These are phyloP conservation scores for Botrytis porri DNA, from an alignment of 2,329 filamentous ascomycete species.

Conservation along the genomic window DNA sequence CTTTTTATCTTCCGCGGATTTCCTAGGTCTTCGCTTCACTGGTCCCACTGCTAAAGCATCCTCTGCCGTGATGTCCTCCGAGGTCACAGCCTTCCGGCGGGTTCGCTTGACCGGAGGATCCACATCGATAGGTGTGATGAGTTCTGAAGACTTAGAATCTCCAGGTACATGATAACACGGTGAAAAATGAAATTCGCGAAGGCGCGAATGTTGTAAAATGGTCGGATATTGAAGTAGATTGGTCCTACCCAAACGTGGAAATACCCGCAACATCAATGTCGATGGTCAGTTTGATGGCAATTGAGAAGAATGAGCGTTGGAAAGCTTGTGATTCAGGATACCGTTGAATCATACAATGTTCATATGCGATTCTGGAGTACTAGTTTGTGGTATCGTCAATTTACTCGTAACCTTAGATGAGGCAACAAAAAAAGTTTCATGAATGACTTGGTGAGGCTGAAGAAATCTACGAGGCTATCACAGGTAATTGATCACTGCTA, in stretches of 20 bases:
- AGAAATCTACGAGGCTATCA: neutral
- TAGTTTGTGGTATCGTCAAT: too few species aligned
- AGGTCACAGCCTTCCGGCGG: neutral
- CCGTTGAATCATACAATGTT: neutral
- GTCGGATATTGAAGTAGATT: constrained; percentile 14
- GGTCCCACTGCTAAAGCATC: neutral
- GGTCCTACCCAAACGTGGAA: constrained; percentile 20
- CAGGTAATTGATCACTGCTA: neutral
- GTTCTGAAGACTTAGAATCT: neutral
- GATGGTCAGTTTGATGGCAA: neutral
- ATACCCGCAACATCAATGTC: constrained; percentile 31
- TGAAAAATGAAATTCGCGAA: neutral
- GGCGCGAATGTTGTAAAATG: neutral
- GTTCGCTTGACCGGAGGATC: neutral
- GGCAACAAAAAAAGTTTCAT: neutral
- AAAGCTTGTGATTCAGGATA: neutral
- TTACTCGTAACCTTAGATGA: too few species aligned
- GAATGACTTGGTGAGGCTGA: neutral
- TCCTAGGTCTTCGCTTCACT: neutral
- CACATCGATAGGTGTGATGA: neutral
- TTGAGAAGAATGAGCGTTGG: neutral
- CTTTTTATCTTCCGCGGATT: neutral
- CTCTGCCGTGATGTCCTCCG: neutral
- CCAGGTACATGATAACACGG: neutral
- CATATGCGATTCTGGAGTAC: neutral